Percentiles rank a stretch among this genome's conserved stretches.
Evolutionary conservation across 148 eudicot genomes (phyloP).

Genomic region (Vaccinium myrtillus): DNA sequence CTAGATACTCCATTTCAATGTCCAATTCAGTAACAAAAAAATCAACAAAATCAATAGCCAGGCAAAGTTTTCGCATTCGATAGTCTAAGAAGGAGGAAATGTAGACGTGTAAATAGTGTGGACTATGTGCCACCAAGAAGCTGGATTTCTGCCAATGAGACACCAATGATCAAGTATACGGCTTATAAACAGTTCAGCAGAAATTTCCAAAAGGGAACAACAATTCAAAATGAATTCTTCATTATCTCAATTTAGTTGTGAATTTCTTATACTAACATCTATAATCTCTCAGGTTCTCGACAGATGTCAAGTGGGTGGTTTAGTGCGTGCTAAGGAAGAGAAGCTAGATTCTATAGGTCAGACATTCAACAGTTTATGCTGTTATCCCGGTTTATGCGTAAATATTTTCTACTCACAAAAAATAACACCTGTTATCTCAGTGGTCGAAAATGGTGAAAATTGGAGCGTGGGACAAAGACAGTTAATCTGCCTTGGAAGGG

Average conservation of each 20-base stretch:
- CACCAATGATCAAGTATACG: not conserved
- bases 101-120: not conserved
- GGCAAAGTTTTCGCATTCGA: not conserved
- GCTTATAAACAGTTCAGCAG: not conserved
- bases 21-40: not conserved
- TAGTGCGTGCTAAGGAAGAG: slow-evolving; percentile 72
- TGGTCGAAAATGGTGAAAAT: slow-evolving; percentile 94
- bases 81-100: not conserved
- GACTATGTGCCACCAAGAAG: not conserved
- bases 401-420: slow-evolving; percentile 5
- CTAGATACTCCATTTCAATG: not conserved
- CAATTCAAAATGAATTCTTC: not conserved
- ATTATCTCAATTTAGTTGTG: not conserved
- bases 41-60: not conserved
- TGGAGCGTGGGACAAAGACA: slow-evolving; percentile 99
- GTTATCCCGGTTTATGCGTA: not conserved
- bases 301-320: slow-evolving; percentile 85
- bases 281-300: slow-evolving; percentile 61
- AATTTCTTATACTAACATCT: not conserved
- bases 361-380: not conserved
- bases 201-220: not conserved
- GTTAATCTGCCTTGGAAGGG: slow-evolving; percentile 91
- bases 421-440: slow-evolving; percentile 35
- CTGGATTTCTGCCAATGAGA: not conserved
- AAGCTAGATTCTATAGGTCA: slow-evolving; percentile 73